These are phyloP conservation scores for Sutorius eximius DNA, from an alignment of 1,284 basidiomycete species.

Conservation along the genomic window DNA sequence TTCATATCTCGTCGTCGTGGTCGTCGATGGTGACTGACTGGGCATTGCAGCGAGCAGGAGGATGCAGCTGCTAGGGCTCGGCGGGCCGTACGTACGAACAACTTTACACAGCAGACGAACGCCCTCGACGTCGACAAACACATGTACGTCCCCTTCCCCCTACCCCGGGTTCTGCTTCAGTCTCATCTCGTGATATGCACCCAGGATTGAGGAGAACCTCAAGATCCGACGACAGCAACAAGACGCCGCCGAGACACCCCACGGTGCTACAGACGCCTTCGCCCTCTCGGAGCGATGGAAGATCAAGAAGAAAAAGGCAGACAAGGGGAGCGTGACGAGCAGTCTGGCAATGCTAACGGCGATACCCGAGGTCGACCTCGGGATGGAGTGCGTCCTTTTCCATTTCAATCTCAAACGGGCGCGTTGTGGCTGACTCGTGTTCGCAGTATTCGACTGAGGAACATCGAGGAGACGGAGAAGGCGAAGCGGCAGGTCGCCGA, in stretches of 20 bases:
- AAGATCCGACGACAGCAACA: slow-evolving; percentile 67
- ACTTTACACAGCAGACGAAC: slow-evolving; percentile 97
- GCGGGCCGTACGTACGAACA: slow-evolving; percentile 79
- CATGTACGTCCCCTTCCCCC: slow-evolving; percentile 60
- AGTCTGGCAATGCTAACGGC: slow-evolving; percentile 93
- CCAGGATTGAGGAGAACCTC: slow-evolving; percentile 94
- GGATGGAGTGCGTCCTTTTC: slow-evolving; percentile 82
- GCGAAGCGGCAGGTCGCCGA: slow-evolving; percentile 87
- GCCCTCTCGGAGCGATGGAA: slow-evolving; percentile 77
- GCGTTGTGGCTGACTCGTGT: no score
- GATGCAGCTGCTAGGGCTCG: slow-evolving; percentile 70
- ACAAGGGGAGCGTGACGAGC: slow-evolving; percentile 92
- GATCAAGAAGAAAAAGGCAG: slow-evolving; percentile 54
- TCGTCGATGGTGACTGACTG: not conserved
- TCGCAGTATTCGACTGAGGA: slow-evolving; percentile 79
- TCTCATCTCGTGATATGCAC: not conserved
- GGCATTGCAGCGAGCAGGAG: slow-evolving; percentile 49
- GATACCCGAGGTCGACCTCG: slow-evolving; percentile 95
- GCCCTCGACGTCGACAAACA: slow-evolving; percentile 96
- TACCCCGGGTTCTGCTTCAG: not conserved
- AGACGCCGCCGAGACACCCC: slow-evolving; percentile 46
- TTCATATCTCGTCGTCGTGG: slow-evolving; percentile 40
- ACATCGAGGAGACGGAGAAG: slow-evolving; percentile 96
- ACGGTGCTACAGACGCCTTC: slow-evolving; percentile 72
- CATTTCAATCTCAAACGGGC: no score